A percentile compares a stretch with the other conserved stretches of the same genome.
phyloP scores from a whole-genome alignment of 1,284 basidiomycete genomes.

The Schizophyllum commune region DNA sequence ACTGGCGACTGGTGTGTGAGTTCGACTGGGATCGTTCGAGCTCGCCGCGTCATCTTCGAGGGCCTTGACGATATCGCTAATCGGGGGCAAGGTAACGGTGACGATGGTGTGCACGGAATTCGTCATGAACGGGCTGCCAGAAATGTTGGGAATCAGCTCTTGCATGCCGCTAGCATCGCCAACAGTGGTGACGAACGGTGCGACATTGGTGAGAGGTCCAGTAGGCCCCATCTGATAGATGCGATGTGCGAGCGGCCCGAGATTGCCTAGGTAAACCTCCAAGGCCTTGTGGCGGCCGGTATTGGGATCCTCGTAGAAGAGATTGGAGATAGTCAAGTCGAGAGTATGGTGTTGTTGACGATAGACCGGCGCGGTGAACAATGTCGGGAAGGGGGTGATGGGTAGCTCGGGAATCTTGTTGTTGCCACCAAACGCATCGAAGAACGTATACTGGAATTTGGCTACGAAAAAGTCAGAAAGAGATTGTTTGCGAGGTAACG shows the following conservation, averaged over 20 bases:
- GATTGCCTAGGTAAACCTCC: conserved; percentile 83
- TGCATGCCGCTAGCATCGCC: conserved; percentile 11
- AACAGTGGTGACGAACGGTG: conserved; percentile 40
- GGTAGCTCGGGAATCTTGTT: conserved; percentile 67
- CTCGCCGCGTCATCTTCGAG: conserved; percentile 54
- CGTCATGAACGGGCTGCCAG: conserved; percentile 39
- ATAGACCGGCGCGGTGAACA: conserved; percentile 76
- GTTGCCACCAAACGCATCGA: conserved; percentile 79
- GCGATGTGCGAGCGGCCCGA: conserved; percentile 74
- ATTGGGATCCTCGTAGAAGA: conserved; percentile 69
- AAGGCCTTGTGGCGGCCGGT: conserved; percentile 59
- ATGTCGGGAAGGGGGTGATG: conserved; percentile 84
- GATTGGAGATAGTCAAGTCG: conserved; percentile 79
- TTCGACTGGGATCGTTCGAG: not conserved
- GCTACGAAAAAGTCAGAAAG: conserved; percentile 34
- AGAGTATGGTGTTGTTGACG: conserved; percentile 66
- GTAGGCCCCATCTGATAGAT: conserved; percentile 62
- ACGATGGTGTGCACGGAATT: conserved; percentile 65
- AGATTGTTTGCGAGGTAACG: conserved; percentile 13
- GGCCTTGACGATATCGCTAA: conserved; percentile 64
- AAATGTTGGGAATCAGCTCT: conserved; percentile 18
- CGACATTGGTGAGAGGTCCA: conserved; percentile 45
- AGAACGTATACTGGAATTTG: conserved; percentile 92
- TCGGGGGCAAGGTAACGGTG: conserved; percentile 69
- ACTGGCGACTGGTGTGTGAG: conserved; percentile 3